Conservation (phyloP, 495 filamentous ascomycete genomes). For the Emericellopsis terricola region DNA sequence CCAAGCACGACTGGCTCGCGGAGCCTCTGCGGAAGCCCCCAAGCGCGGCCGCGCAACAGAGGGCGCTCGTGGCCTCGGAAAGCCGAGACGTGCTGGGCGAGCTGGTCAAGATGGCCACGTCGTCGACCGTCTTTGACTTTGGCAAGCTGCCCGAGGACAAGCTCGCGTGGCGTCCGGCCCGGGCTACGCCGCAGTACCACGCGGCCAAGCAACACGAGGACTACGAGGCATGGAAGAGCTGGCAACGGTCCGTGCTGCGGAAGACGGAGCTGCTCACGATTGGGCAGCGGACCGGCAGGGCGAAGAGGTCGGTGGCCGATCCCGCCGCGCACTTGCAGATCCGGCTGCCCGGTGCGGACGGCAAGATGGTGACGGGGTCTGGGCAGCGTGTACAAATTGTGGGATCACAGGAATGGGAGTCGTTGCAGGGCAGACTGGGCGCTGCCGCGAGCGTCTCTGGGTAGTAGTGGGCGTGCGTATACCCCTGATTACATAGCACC, state of each 20-base stretch:
- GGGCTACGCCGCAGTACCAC: conserved; percentile 24
- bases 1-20: conserved; percentile 43
- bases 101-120: conserved; percentile 47
- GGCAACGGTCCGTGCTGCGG: conserved; percentile 17
- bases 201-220: conserved; percentile 24
- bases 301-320: conserved; percentile 9
- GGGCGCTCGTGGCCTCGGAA: conserved; percentile 43
- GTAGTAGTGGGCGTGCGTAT: conserved; percentile 1
- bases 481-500: conserved; percentile 6
- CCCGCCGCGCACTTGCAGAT: conserved; percentile 30
- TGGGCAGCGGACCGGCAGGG: conserved; percentile 3
- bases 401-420: conserved; percentile 23
- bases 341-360: conserved; percentile 20
- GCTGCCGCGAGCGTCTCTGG: conserved; percentile 1
- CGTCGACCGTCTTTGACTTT: conserved; percentile 40
- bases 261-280: conserved; percentile 18
- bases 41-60: conserved; percentile 33
- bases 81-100: conserved; percentile 52
- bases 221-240: conserved; percentile 20
- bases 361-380: conserved; percentile 9
- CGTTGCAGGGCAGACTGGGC: conserved; percentile 14
- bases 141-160: conserved; percentile 28
- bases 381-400: conserved; percentile 21
- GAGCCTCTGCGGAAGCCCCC: conserved; percentile 38
- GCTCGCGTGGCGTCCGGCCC: conserved; percentile 25